Evolutionary conservation across 1,139 yeast genomes (phyloP), one percentile per base, ranked within the genome.

Genomic region (Taiozyma sp.): DNA sequence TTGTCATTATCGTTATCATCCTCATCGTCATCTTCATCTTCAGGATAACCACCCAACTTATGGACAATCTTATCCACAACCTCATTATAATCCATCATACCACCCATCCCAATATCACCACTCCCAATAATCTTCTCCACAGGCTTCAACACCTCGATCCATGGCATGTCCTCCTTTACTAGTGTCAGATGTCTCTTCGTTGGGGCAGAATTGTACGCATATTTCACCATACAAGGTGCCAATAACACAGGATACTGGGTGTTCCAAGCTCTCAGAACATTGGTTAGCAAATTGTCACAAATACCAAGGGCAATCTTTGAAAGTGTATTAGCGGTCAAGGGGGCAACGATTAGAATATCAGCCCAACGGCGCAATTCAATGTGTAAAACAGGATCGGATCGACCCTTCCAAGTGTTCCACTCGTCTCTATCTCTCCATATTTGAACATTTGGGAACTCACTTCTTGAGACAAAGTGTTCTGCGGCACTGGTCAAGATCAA

Each of bases 281-380:
- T 88, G 3, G 97, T 91, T 53, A 92, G 73, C 56, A 92, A 72
- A 67, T 91, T 91, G 67, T 92, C 96, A 68, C 97, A 91, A 51
- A 92, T 76, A 3, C 98, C 97, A 55, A 90, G 73, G 0, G 97
- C 87, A 47, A 91, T 82, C 65, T 92, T 92, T n/a, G 96, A 86
- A 50, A 92, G 73, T 0, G 97, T 87, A 67, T 92, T 91, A 8
- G 97, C 97, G 14, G 96, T 86, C 56, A 91, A 72, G 4, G 97
- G 97, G 39, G 96, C 96, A 50, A 92, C 86, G 39, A 91, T 78
- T 49, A 92, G 74, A 34, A 92, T 84, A 70, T 92, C 97, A 0
- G 97, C 98, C 98, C 98, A 92, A 61, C 96, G 80, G 59, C 97
- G 81, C 54, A 92, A 75, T 70, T 92, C 97, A 62, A 91, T 91